A percentile compares a stretch with the other conserved stretches of the same genome.
Conservation (phyloP, 2,329 filamentous ascomycete genomes). For the Cyphellophora europaea region DNA sequence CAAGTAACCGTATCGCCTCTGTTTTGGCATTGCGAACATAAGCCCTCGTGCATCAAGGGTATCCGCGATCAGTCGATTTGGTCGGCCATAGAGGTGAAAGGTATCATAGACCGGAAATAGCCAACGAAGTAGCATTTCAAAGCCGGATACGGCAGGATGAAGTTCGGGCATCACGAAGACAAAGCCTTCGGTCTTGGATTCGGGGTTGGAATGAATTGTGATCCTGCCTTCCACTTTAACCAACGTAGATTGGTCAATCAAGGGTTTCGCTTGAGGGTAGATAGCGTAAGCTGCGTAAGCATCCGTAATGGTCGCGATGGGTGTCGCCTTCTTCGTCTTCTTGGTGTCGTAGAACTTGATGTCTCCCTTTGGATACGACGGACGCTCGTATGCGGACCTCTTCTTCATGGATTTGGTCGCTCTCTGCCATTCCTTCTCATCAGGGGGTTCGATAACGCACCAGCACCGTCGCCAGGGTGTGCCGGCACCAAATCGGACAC, state of each 20-base stretch:
- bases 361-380: constrained; percentile 66
- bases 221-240: constrained; percentile 90
- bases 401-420: constrained; percentile 75
- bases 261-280: constrained; percentile 85
- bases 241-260: constrained; percentile 89
- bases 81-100: constrained; percentile 83
- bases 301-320: constrained; percentile 85
- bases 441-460: constrained; percentile 87
- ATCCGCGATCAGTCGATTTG: constrained; percentile 76
- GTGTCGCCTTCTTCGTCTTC: constrained; percentile 80
- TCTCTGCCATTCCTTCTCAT: constrained; percentile 85
- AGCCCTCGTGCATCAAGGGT: constrained; percentile 77
- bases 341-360: constrained; percentile 95
- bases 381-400: constrained; percentile 72
- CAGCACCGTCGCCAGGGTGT: constrained; percentile 95
- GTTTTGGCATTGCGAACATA: constrained; percentile 96
- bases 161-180: constrained; percentile 97
- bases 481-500: constrained; percentile 89
- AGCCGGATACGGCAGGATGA: constrained; percentile 82
- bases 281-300: constrained; percentile 90
- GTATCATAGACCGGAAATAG: constrained; percentile 91
- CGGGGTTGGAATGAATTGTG: constrained; percentile 71
- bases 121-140: constrained; percentile 90
- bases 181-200: constrained; percentile 77
- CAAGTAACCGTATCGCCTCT: constrained; percentile 79